Conservation (phyloP, 1,284 basidiomycete species). For the Caloboletus inedulis region DNA sequence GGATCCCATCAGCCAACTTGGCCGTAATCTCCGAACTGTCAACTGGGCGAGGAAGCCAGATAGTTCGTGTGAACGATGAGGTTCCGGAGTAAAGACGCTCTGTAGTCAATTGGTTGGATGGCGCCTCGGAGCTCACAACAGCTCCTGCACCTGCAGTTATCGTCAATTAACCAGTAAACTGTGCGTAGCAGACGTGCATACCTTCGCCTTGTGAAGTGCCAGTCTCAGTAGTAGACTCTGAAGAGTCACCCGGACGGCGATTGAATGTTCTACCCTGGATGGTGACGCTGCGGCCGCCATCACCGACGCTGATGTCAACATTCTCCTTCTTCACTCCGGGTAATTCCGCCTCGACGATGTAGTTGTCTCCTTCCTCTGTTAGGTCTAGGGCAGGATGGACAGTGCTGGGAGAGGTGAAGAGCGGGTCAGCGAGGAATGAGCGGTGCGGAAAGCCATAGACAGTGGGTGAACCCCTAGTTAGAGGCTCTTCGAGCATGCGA, state of each 20-base stretch:
- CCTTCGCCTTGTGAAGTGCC: slow-evolving; percentile 17
- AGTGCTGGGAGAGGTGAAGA: slow-evolving; percentile 38
- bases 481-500: slow-evolving; percentile 66
- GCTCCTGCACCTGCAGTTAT: slow-evolving; percentile 16
- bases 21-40: slow-evolving; percentile 59
- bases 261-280: slow-evolving; percentile 60
- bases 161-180: background rate
- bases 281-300: slow-evolving; percentile 65
- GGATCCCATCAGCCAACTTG: slow-evolving; percentile 65
- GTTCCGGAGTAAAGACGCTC: slow-evolving; percentile 58
- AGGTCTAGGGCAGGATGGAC: slow-evolving; percentile 60
- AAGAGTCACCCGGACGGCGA: slow-evolving; percentile 28
- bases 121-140: slow-evolving; percentile 35
- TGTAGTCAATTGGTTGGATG: slow-evolving; percentile 47
- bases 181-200: background rate
- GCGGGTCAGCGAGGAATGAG: slow-evolving; percentile 49
- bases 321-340: slow-evolving; percentile 79
- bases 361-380: slow-evolving; percentile 60
- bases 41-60: slow-evolving; percentile 65
- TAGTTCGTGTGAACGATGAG: slow-evolving; percentile 59
- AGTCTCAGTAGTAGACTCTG: slow-evolving; percentile 18
- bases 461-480: slow-evolving; percentile 41
- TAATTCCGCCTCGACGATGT: slow-evolving; percentile 70
- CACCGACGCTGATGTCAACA: slow-evolving; percentile 64
- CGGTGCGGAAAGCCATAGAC: slow-evolving; percentile 34